These are phyloP conservation scores for Cephaloascus albidus DNA, from an alignment of 805 yeast species.

Conservation along the genomic window DNA sequence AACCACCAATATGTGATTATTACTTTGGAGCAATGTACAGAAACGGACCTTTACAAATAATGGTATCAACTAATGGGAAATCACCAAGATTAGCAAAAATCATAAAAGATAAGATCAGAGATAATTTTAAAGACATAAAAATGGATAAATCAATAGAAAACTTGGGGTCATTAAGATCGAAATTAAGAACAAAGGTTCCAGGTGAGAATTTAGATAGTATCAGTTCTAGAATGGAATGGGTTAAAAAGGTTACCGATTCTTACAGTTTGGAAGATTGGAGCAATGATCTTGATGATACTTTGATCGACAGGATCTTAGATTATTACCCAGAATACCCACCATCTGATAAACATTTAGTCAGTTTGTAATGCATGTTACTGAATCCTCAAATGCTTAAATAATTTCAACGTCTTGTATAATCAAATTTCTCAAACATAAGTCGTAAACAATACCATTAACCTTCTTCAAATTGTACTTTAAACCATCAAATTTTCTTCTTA, in stretches of 20 bases:
- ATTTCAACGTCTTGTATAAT: constrained; percentile 7
- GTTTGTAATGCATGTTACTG: too few relatives aligned
- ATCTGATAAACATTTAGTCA: too few relatives aligned
- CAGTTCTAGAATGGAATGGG: constrained; percentile 63
- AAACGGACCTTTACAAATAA: constrained; percentile 64
- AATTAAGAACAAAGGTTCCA: constrained; percentile 33
- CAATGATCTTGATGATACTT: constrained; percentile 18
- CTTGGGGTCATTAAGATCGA: constrained; percentile 44
- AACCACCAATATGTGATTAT: constrained; percentile 77
- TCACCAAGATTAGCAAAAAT: constrained; percentile 65
- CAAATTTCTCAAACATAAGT: constrained; percentile 11
- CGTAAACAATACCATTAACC: constrained; percentile 16
- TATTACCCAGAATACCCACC: constrained; percentile 30
- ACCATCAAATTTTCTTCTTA: constrained; percentile 18
- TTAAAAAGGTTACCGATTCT: constrained; percentile 53
- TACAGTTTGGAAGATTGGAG: constrained; percentile 56
- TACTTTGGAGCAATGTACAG: constrained; percentile 76
- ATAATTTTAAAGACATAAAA: constrained; percentile 30
- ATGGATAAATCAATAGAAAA: constrained; percentile 50
- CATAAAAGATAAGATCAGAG: constrained; percentile 44
- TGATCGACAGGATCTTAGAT: constrained; percentile 31
- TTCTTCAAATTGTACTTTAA: constrained; percentile 18
- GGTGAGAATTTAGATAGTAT: constrained; percentile 42
- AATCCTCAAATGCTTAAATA: too few relatives aligned
- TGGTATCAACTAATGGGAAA: constrained; percentile 79